Conservation (phyloP, 1,284 basidiomycete species). For the Leccinum subfulvum region DNA sequence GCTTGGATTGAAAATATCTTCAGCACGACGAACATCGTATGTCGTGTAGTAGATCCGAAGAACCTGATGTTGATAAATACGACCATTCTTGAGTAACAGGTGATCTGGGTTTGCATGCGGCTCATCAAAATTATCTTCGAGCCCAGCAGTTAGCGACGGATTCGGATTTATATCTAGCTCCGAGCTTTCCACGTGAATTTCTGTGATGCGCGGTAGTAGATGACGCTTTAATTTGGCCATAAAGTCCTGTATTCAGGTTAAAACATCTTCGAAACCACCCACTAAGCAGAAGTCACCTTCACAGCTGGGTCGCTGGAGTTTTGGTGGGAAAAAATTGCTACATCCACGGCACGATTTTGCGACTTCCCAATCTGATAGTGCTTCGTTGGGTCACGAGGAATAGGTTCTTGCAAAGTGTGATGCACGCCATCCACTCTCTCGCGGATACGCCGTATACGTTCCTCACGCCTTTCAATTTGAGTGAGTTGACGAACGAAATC, state of each 20-base stretch:
- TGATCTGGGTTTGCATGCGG: background rate
- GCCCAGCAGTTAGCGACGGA: background rate
- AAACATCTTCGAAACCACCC: background rate
- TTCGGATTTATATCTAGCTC: background rate
- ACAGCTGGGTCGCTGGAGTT: background rate
- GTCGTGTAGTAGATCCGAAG: background rate
- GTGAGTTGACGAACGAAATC: constrained; percentile 1
- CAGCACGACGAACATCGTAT: background rate
- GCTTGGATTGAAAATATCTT: background rate
- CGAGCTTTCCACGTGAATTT: background rate
- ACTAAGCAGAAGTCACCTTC: background rate
- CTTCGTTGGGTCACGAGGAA: no score
- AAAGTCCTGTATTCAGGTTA: background rate
- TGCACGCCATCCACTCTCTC: background rate
- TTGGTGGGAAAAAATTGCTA: background rate
- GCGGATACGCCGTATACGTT: background rate
- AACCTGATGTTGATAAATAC: constrained; percentile 1
- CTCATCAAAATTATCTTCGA: background rate
- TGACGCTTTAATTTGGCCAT: background rate
- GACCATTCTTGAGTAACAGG: constrained; percentile 1
- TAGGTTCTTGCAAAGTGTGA: constrained; percentile 1
- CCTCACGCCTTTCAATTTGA: constrained; percentile 1
- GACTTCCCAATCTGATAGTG: background rate
- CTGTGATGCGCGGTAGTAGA: background rate
- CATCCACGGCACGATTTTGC: background rate